A percentile compares a stretch with the other conserved stretches of the same genome.
These are phyloP conservation scores for Kuraishia capsulata DNA, from an alignment of 805 yeast genomes.

Conservation along the genomic window DNA sequence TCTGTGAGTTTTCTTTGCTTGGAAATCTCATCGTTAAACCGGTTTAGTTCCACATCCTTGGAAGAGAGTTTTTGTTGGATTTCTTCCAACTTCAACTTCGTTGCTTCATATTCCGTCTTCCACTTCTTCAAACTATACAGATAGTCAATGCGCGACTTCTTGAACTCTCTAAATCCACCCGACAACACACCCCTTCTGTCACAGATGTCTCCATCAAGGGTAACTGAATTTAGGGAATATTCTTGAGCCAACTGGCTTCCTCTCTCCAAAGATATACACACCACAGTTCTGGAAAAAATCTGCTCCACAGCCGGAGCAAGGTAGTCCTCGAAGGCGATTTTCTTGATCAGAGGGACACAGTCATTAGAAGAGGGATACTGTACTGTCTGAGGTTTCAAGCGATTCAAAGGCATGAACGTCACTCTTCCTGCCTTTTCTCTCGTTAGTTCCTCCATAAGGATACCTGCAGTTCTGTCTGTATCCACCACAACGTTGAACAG, in stretches of 20 bases:
- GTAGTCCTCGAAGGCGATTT: slow-evolving; percentile 51
- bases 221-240: slow-evolving; percentile 63
- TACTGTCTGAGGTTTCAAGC: slow-evolving; percentile 36
- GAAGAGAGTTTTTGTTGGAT: slow-evolving; percentile 27
- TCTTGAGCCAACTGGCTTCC: slow-evolving; percentile 61
- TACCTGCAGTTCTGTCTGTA: slow-evolving; percentile 72
- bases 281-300: slow-evolving; percentile 74
- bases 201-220: slow-evolving; percentile 87
- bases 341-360: slow-evolving; percentile 70
- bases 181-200: slow-evolving; percentile 77
- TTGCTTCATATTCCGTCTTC: slow-evolving; percentile 33
- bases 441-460: slow-evolving; percentile 66
- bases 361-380: slow-evolving; percentile 56
- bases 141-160: slow-evolving; percentile 61
- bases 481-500: slow-evolving; percentile 87
- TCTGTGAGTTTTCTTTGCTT: slow-evolving; percentile 31
- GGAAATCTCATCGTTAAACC: slow-evolving; percentile 34
- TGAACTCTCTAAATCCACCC: slow-evolving; percentile 79
- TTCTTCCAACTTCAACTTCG: slow-evolving; percentile 28
- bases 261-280: slow-evolving; percentile 57
- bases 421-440: slow-evolving; percentile 72
- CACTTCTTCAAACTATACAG: slow-evolving; percentile 48
- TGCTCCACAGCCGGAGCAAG: slow-evolving; percentile 65
- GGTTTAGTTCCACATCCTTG: slow-evolving; percentile 45
- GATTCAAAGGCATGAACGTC: slow-evolving; percentile 83